Conservation (phyloP, 2,329 filamentous ascomycete species). For the Aplosporella prunicola region DNA sequence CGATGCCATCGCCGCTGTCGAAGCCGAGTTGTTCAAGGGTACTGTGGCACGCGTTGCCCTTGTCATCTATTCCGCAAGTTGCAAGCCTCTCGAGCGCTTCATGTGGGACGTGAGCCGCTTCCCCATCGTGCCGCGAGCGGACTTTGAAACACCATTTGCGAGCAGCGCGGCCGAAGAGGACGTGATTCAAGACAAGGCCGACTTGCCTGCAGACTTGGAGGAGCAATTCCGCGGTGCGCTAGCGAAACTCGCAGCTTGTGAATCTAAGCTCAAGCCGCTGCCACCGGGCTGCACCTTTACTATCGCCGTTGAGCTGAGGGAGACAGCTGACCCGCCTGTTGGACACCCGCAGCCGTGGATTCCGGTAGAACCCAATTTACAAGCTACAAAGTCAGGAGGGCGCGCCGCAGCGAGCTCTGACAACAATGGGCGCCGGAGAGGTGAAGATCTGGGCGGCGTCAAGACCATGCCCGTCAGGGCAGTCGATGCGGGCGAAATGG, state of each 20-base stretch:
- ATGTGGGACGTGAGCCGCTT: constrained; percentile 51
- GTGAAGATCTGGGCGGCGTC: constrained; percentile 39
- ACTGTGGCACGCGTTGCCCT: constrained; percentile 47
- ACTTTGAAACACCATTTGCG: constrained; percentile 43
- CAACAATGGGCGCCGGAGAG: constrained; percentile 14
- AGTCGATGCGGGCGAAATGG: constrained; percentile 55
- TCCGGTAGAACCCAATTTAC: too few relatives aligned
- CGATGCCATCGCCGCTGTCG: constrained; percentile 66
- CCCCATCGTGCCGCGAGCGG: constrained; percentile 37
- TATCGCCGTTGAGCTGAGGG: constrained; percentile 62
- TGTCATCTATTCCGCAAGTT: constrained; percentile 41
- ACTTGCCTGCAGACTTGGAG: constrained; percentile 47
- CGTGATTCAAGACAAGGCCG: constrained; percentile 13
- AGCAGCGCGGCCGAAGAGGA: neutral
- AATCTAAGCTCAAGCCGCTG: constrained; percentile 47
- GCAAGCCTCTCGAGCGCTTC: constrained; percentile 50
- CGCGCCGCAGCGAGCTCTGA: constrained; percentile 1
- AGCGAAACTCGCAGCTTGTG: constrained; percentile 51
- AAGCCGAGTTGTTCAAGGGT: constrained; percentile 54
- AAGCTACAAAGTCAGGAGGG: constrained; percentile 29
- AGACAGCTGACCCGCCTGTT: constrained; percentile 42
- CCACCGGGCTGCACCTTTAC: constrained; percentile 64
- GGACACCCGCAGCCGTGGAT: constrained; percentile 50
- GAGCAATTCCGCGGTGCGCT: constrained; percentile 64
- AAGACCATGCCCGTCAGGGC: constrained; percentile 52